These are phyloP conservation scores for Pilasporangium apinafurcum DNA, from an alignment of 352 stramenopile species.

Conservation along the genomic window DNA sequence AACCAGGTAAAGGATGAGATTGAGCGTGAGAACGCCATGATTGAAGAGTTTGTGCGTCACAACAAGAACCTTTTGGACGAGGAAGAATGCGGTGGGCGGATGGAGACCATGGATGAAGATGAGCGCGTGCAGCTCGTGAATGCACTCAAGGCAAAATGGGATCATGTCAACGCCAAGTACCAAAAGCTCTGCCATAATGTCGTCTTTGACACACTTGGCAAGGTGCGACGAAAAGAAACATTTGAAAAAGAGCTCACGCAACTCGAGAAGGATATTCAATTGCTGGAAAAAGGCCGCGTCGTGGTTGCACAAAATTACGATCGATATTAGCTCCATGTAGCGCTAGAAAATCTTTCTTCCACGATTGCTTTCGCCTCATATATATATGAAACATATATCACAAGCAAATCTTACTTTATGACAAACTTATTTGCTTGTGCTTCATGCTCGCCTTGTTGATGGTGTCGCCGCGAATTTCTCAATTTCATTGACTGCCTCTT, in stretches of 20 bases:
- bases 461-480: slow-evolving; percentile 57
- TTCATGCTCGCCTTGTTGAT: too few relatives aligned
- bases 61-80: slow-evolving; percentile 84
- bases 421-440: too few relatives aligned
- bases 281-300: slow-evolving; percentile 72
- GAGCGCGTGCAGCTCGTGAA: slow-evolving; percentile 83
- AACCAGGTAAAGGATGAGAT: slow-evolving; percentile 91
- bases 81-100: slow-evolving; percentile 55
- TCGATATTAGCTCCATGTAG: slow-evolving; percentile 26
- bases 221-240: slow-evolving; percentile 90
- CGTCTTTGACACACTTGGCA: slow-evolving; percentile 88
- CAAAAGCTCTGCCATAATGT: slow-evolving; percentile 94
- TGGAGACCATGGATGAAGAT: slow-evolving; percentile 77
- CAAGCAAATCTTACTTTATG: too few relatives aligned
- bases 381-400: too few relatives aligned
- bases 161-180: slow-evolving; percentile 91
- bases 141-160: slow-evolving; percentile 91
- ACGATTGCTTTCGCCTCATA: too few relatives aligned
- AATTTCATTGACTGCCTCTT: slow-evolving; percentile 54
- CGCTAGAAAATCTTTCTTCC: too few relatives aligned
- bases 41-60: slow-evolving; percentile 88
- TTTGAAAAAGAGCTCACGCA: slow-evolving; percentile 90
- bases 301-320: slow-evolving; percentile 49
- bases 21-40: slow-evolving; percentile 89
- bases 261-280: slow-evolving; percentile 90